Conservation (phyloP, 495 filamentous ascomycete genomes). For the Talaromyces liani region DNA sequence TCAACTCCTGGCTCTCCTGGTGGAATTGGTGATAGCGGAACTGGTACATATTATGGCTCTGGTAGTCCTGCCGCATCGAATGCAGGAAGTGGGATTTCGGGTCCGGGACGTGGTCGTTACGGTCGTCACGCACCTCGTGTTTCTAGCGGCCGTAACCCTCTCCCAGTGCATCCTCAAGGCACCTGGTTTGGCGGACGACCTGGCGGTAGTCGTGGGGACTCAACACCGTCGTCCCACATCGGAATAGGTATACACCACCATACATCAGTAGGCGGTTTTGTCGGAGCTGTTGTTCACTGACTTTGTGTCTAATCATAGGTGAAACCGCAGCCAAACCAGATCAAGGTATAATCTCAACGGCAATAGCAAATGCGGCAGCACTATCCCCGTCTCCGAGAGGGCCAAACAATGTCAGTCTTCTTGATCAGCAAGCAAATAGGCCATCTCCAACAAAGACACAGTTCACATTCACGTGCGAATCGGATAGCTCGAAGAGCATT, state of each 20-base stretch:
- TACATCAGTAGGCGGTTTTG: background rate
- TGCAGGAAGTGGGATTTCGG: constrained; percentile 59
- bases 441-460: constrained; percentile 63
- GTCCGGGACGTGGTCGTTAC: constrained; percentile 72
- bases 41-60: constrained; percentile 50
- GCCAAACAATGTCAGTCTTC: constrained; percentile 66
- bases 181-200: constrained; percentile 28
- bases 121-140: constrained; percentile 46
- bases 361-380: constrained; percentile 83
- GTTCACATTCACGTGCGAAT: constrained; percentile 88
- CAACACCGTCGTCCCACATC: constrained; percentile 29
- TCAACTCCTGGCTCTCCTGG: constrained; percentile 33
- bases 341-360: constrained; percentile 77
- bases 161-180: constrained; percentile 38
- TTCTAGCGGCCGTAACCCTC: constrained; percentile 56
- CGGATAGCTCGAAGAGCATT: constrained; percentile 61
- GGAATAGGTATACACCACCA: constrained; percentile 25
- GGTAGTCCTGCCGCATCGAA: constrained; percentile 41
- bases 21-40: constrained; percentile 35
- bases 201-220: constrained; percentile 30
- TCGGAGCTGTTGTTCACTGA: constrained; percentile 8
- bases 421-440: constrained; percentile 59
- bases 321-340: constrained; percentile 33
- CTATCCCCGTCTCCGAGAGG: constrained; percentile 51
- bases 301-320: constrained; percentile 13